These are phyloP conservation scores for Sanghuangporus sanghuang DNA, from an alignment of 1,284 basidiomycete species.

Conservation along the genomic window DNA sequence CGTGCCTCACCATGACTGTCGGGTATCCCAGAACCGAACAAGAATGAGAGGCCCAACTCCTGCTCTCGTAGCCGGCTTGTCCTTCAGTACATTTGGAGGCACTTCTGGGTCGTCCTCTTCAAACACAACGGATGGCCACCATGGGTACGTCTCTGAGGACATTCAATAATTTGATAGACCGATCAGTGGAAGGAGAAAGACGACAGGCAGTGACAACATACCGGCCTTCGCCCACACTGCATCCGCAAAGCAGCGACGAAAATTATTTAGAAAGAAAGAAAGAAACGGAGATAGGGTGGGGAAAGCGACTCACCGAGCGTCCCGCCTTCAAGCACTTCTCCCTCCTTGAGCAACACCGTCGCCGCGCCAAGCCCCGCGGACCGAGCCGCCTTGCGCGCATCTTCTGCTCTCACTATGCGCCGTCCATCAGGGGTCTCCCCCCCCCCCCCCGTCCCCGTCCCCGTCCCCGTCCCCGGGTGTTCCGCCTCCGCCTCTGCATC, in stretches of 20 bases:
- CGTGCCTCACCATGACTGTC: slow-evolving; percentile 45
- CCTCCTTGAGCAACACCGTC: slow-evolving; percentile 24
- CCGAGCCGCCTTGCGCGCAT: slow-evolving; percentile 7
- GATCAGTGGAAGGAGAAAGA: not conserved
- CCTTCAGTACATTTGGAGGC: slow-evolving; percentile 41
- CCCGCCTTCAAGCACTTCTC: slow-evolving; percentile 30
- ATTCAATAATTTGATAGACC: not conserved
- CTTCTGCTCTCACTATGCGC: slow-evolving; percentile 1
- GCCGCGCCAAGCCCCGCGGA: slow-evolving; percentile 16
- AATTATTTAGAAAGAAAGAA: slow-evolving; percentile 9
- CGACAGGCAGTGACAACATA: slow-evolving; percentile 25
- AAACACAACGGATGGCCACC: slow-evolving; percentile 61
- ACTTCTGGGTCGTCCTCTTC: slow-evolving; percentile 47
- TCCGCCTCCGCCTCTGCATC: not conserved
- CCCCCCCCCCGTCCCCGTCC: too few relatives aligned
- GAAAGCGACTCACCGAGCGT: slow-evolving; percentile 31
- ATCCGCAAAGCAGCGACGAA: slow-evolving; percentile 4
- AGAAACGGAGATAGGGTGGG: not conserved
- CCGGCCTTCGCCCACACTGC: slow-evolving; percentile 65
- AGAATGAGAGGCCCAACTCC: slow-evolving; percentile 41
- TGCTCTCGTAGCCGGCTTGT: slow-evolving; percentile 29
- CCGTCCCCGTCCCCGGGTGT: not conserved
- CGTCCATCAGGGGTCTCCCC: not conserved
- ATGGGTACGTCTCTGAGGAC: slow-evolving; percentile 51
- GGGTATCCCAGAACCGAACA: slow-evolving; percentile 65